phyloP scores from a whole-genome alignment of 768 basidiomycete genomes.

The Leccinum aurantiacum region DNA sequence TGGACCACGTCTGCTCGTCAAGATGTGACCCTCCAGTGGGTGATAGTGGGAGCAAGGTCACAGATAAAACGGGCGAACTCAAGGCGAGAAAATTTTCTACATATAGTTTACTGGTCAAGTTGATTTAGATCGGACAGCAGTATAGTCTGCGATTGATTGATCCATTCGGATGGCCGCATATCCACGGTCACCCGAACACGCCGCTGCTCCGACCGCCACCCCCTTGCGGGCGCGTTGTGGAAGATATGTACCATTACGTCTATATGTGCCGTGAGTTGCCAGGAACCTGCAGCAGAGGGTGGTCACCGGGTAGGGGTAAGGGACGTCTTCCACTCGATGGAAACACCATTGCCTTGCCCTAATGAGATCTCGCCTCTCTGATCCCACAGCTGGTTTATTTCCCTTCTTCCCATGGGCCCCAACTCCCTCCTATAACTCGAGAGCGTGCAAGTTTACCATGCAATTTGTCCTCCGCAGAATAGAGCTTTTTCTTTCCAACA shows the following conservation, averaged over 20 bases:
- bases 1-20: neutral
- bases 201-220: neutral
- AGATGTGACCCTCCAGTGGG: neutral
- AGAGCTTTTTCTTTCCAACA: too few species aligned
- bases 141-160: neutral
- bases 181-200: too few species aligned
- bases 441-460: too few species aligned
- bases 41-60: neutral
- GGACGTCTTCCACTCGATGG: neutral
- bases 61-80: neutral
- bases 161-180: too few species aligned
- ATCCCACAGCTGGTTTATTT: too few species aligned
- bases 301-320: too few species aligned
- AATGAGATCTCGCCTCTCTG: too few species aligned
- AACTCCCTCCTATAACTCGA: too few species aligned
- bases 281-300: neutral
- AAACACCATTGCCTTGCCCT: too few species aligned
- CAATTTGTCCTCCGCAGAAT: neutral
- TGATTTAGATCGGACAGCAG: neutral
- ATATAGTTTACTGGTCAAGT: neutral
- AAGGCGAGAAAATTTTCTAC: neutral
- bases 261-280: neutral
- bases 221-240: neutral
- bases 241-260: constrained; percentile 22
- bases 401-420: too few species aligned